Evolutionary conservation across 2,329 filamentous ascomycete species (phyloP), one percentile per base, ranked within the genome.

Genomic region (Pseudogymnoascus sp.): DNA sequence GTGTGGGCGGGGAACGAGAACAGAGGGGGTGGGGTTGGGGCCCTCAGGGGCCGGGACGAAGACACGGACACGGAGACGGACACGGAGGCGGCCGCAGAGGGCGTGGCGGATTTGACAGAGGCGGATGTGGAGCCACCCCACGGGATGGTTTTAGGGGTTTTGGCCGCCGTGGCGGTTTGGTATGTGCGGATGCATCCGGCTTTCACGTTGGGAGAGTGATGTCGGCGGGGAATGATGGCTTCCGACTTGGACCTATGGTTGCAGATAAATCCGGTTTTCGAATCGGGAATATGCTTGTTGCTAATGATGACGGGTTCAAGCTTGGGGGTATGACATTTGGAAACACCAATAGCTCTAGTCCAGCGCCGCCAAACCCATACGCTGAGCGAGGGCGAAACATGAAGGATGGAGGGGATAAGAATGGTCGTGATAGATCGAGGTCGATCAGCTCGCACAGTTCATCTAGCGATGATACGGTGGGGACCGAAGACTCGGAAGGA

Each of bases 231-330:
- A 18, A 55, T 8, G 28, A 55, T 12, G 62, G 64, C 3, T 68
- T 69, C 40, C 65, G 65, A 52, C 63, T 69, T 63, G 68, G 67
- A 1, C 62, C 66, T 16, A 68, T 69, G 5, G 66, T 69, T 60
- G 69, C 69, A 31, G 66, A 70, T 60, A 64, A 61, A 21, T 63
- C 65, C 2, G 68, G 65, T 31, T 64, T 66, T 33, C 62, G 63
- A 14, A 63, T 70, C 25, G 65, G 65, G 9, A 66, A 66, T 52
- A 61, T 68, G 61, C 33, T 70, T 16, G 71, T 78, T 1, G 75
- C 78, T 37, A 77, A 80, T 64, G 71, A 71, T 14, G 72, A 72
- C 28, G 78, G 77, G 4, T 74, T 80, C 37, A 71, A 73, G 33
- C 37, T 73, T 55, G 71, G 66, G 33, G 66, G 67, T 33, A 55